Base-by-base conservation (phyloP, 805 yeast genomes). In the Saturnispora sekii region DNA sequence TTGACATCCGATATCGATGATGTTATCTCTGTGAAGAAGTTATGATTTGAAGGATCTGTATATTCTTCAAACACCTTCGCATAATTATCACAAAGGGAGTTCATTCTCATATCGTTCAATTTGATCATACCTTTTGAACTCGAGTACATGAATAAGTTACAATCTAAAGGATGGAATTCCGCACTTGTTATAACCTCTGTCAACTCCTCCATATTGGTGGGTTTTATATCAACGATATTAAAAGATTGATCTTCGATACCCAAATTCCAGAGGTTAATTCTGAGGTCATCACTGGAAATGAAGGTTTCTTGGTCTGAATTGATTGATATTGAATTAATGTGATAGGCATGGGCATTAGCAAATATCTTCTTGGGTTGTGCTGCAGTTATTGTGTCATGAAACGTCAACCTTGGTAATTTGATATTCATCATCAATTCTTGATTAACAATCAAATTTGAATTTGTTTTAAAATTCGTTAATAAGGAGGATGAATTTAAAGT, bases 101-200 rank as follows among this genome's bases (percentile, higher is more conserved):
- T 87, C 58, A 82, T 83, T 61, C 99, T 77, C 98, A 93, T 93
- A 67, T 93, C 99, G 32, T 93, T 86, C 52, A 93, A 73, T 67
- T 93, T 89, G 54, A 94, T 86, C 36, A 95, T 85, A 46, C 98
- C 99, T 64, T 90, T 93, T 43, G 95, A 84, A 10, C 95, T 84
- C 5, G 96, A 82, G 67, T 93, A 90, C 88, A 90, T 88, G 65
- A 93, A 90, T 57, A 84, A 68, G 63, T 93, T 93, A 70, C 99
- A 93, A 60, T 81, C 80, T 38, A 70, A 66, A 12, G 99, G 98
- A 64, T 94, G 97, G 69, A 93, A 93, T 63, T 89, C 96, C 2
- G 97, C 94, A 58, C 89, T 77, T 14, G 99, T 93, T 52, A 93
- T 90, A 43, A 93, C 98, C 65, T 93, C 98, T 9, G 98, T 90